Base-by-base conservation (phyloP, 2,329 filamentous ascomycete genomes). In the Ambrosiella xylebori region DNA sequence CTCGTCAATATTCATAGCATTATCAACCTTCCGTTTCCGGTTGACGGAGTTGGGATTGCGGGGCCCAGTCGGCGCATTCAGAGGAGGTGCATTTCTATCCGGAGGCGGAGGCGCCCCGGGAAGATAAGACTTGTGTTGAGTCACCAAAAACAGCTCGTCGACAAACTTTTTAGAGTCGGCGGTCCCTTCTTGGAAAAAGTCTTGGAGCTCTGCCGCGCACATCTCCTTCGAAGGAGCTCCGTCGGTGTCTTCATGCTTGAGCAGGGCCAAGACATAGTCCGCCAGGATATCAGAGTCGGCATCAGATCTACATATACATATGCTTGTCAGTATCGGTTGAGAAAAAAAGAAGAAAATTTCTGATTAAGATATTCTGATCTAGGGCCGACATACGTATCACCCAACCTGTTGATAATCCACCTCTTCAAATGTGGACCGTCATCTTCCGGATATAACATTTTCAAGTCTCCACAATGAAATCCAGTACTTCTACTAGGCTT, bases 211-310 rank as follows among this genome's bases (percentile, higher is more conserved):
- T 57, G 79, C 75, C 65, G 86, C 76, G 68, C 85, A 88, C 56
- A 85, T 78, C 64, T 76, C 73, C 65, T 81, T 78, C 57, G 89
- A 81, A 17, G 78, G 74, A n/a, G 76, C 74, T 45, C 77, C 72
- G 55, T 80, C 75, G 61, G 83, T 84, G 63, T 88, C 84, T 61
- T 85, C 82, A 57, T 62, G 63, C 62, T 80, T 79, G 51, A 91
- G 71, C 17, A 93, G 77, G 6, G 85, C 86, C 61, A 90, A 75
- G n/a, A 91, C 84, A 67, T 90, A 93, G 64, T 93, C 87, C 52
- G 86, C 86, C 2, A 93, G 80, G 4, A 91, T 85, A 65, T 89
- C 86, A 38, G 83, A 79, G 67, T 93, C 87, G 55, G 85, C 86
- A 65, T 90, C 86, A 36, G 85, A 87, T 57, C 85, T 88, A 49